phyloP scores from a whole-genome alignment of 495 filamentous ascomycete genomes.

The Penicillium robsamsonii region DNA sequence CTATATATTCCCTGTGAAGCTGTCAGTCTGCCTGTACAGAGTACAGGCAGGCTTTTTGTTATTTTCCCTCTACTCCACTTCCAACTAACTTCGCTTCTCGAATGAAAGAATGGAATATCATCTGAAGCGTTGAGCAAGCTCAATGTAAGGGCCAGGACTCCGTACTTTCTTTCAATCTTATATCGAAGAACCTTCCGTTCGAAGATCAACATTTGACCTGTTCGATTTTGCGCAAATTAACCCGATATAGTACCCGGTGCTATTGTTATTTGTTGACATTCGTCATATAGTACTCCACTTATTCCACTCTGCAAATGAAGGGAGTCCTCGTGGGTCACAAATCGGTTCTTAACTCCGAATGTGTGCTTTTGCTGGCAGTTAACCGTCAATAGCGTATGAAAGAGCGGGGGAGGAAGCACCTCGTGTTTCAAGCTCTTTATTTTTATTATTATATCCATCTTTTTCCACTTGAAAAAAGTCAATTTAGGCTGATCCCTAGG shows the following conservation, averaged over 20 bases:
- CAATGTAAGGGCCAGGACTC: neutral
- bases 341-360: slow-evolving; percentile 15
- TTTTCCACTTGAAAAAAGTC: neutral
- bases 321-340: slow-evolving; percentile 18
- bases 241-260: neutral
- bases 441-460: neutral
- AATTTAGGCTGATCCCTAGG: slow-evolving; percentile 7
- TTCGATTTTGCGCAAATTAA: neutral
- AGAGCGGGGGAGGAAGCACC: slow-evolving; percentile 1
- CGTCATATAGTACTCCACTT: slow-evolving; percentile 6
- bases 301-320: slow-evolving; percentile 6
- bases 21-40: neutral
- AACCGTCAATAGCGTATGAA: slow-evolving; percentile 10
- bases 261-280: slow-evolving; percentile 1
- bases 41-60: neutral
- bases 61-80: neutral
- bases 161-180: neutral
- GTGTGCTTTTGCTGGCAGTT: slow-evolving; percentile 7
- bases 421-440: slow-evolving; percentile 12
- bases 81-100: neutral
- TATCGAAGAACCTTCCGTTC: neutral
- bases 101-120: neutral
- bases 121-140: neutral
- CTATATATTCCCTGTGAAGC: neutral
- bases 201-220: neutral